Percentiles rank a stretch among this genome's conserved stretches.
Conservation (phyloP, 1,139 yeast genomes). For the Pichia sp. region DNA sequence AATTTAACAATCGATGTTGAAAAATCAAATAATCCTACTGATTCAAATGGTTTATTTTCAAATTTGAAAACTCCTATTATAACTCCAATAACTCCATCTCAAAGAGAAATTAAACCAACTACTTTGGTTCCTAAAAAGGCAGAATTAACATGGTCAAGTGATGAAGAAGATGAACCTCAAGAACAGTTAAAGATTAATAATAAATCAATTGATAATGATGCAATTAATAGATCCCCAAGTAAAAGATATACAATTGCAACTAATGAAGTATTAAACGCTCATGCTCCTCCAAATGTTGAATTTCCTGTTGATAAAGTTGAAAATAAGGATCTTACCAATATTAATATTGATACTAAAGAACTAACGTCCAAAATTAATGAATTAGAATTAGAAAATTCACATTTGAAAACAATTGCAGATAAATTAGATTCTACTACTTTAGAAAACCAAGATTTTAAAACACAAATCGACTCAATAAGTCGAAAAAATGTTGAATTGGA, state of each 20-base stretch:
- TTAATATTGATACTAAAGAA: not conserved
- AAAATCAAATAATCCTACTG: conserved; percentile 6
- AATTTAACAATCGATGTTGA: conserved; percentile 7
- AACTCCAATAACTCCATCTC: conserved; percentile 27
- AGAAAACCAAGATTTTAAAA: conserved; percentile 8
- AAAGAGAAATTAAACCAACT: conserved; percentile 44
- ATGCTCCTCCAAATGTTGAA: conserved; percentile 13
- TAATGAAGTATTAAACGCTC: conserved; percentile 16
- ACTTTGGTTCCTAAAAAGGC: conserved; percentile 75
- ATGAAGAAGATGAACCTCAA: conserved; percentile 59
- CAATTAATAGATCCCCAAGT: conserved; percentile 15
- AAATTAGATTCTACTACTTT: not conserved
- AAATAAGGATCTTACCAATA: not conserved
- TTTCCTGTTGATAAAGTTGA: conserved; percentile 15
- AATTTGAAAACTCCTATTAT: conserved; percentile 10
- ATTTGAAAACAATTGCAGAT: conserved; percentile 4
- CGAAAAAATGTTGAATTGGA: conserved; percentile 21
- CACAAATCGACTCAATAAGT: conserved; percentile 4
- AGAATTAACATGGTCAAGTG: conserved; percentile 76
- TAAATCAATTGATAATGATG: not conserved
- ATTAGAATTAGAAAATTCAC: conserved; percentile 9
- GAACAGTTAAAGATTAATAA: not conserved
- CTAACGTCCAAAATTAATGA: conserved; percentile 22
- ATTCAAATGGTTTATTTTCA: conserved; percentile 2
- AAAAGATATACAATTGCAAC: conserved; percentile 15